Evolutionary conservation across 2,329 filamentous ascomycete species (phyloP).

Genomic region (Torrubiella hemipterigena): DNA sequence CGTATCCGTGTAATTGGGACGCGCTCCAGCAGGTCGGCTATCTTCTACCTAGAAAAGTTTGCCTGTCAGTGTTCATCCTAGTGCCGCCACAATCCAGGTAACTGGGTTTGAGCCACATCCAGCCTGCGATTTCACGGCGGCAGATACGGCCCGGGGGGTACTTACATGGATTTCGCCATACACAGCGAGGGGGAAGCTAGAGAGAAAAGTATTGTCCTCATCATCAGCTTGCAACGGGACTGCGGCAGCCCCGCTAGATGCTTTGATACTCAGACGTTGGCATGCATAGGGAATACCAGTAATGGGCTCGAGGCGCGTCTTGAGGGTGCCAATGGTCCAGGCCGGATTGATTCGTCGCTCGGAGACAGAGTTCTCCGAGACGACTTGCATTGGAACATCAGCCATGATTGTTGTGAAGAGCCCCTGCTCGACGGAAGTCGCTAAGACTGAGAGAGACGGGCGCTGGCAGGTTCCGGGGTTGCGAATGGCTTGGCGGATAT

Average conservation of each 20-base stretch:
- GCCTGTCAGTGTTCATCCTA: no score
- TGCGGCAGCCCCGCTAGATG: constrained; percentile 41
- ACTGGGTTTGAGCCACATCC: constrained; percentile 14
- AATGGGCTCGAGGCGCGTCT: constrained; percentile 79
- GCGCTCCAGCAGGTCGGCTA: constrained; percentile 61
- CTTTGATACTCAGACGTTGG: constrained; percentile 65
- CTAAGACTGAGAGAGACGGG: no score
- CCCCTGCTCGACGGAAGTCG: no score
- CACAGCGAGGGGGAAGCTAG: constrained; percentile 52
- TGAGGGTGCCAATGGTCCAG: constrained; percentile 79
- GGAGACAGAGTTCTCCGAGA: constrained; percentile 65
- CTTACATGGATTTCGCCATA: constrained; percentile 75
- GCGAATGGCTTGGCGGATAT: no score
- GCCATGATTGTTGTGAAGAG: no score
- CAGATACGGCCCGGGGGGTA: no score
- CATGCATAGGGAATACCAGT: constrained; percentile 77
- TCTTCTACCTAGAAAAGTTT: constrained; percentile 56
- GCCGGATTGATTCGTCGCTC: constrained; percentile 87
- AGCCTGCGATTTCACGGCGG: background rate
- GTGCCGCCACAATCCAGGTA: no score
- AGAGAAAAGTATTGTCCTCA: constrained; percentile 58
- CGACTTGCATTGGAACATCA: constrained; percentile 65
- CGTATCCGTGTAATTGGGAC: constrained; percentile 71
- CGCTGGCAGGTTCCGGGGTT: no score
- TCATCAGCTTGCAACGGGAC: constrained; percentile 57